phyloP scores from a whole-genome alignment of 352 stramenopile species.

The Phytophthora kernoviae region DNA sequence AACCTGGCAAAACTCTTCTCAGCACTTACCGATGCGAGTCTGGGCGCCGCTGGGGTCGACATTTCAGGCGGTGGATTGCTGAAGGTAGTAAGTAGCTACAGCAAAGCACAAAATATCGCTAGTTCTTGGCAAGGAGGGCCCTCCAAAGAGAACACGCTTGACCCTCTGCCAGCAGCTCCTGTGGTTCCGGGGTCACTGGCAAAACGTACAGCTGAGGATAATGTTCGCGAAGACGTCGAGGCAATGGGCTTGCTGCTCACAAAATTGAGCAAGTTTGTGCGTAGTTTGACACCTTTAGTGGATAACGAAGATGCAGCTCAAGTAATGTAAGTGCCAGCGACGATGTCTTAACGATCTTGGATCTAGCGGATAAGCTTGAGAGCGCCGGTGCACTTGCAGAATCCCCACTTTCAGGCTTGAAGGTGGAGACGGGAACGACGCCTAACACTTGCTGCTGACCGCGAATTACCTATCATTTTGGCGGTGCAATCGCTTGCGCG shows the following conservation, averaged over 20 bases:
- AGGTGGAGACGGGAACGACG: conserved; percentile 18
- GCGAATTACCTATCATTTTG: conserved; percentile 38
- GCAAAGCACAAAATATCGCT: conserved; percentile 13
- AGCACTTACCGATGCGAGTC: conserved; percentile 37
- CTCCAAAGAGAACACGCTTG: conserved; percentile 13
- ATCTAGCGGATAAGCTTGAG: conserved; percentile 64
- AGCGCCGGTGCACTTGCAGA: conserved; percentile 19
- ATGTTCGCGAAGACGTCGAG: conserved; percentile 39
- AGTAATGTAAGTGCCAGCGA: conserved; percentile 20
- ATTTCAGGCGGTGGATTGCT: conserved; percentile 9
- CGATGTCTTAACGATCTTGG: conserved; percentile 52
- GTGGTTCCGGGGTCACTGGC: background rate
- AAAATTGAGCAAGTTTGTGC: conserved; percentile 68
- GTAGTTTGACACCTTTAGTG: conserved; percentile 51
- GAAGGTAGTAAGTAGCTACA: conserved; percentile 16
- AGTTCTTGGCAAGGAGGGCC: conserved; percentile 11
- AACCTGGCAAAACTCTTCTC: conserved; percentile 50
- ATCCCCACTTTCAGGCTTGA: background rate
- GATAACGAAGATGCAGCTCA: conserved; percentile 23
- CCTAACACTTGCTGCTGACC: conserved; percentile 35
- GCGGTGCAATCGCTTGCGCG: conserved; percentile 45
- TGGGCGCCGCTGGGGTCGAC: conserved; percentile 49
- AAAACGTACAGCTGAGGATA: background rate
- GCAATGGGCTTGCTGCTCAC: conserved; percentile 48
- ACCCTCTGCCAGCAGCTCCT: background rate